Evolutionary conservation across 2,329 filamentous ascomycete species (phyloP).

Genomic region (Fusarium sp.): DNA sequence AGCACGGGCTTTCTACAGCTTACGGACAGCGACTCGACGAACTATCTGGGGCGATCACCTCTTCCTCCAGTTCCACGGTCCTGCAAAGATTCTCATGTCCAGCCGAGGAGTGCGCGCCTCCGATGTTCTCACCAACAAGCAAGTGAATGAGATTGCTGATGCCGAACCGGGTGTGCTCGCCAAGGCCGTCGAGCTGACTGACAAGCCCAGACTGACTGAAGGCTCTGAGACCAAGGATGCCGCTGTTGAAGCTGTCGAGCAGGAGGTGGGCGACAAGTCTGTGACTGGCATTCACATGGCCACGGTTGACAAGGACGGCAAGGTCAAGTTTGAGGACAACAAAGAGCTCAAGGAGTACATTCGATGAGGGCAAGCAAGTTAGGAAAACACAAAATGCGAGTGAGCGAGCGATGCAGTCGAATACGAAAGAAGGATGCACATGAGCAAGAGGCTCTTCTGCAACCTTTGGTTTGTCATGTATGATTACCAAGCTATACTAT

Average conservation of each 20-base stretch:
- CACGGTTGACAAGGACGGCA: constrained; percentile 68
- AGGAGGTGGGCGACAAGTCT: constrained; percentile 49
- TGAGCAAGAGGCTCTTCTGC: constrained; percentile 7
- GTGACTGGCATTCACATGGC: constrained; percentile 65
- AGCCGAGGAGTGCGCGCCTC: constrained; percentile 83
- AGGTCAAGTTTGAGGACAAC: constrained; percentile 72
- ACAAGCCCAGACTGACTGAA: constrained; percentile 48
- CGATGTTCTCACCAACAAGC: constrained; percentile 79
- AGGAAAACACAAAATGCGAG: constrained; percentile 7
- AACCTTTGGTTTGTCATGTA: constrained; percentile 29
- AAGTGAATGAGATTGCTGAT: constrained; percentile 92
- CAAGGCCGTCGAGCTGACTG: constrained; percentile 63
- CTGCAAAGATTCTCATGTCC: constrained; percentile 86
- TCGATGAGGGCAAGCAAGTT: constrained; percentile 45
- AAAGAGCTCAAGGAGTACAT: constrained; percentile 68
- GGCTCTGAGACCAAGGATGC: constrained; percentile 42
- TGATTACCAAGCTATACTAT: constrained; percentile 20
- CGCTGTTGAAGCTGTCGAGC: constrained; percentile 21
- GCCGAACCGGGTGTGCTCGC: constrained; percentile 77
- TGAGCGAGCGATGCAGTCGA: constrained; percentile 14
- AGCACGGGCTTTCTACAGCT: constrained; percentile 70
- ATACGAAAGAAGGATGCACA: constrained; percentile 5
- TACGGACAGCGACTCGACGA: constrained; percentile 81
- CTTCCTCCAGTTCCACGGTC: constrained; percentile 90
- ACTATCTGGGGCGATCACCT: constrained; percentile 94